Evolutionary conservation across 306 rosid genomes (phyloP).

Genomic region (Inga oerstediana): DNA sequence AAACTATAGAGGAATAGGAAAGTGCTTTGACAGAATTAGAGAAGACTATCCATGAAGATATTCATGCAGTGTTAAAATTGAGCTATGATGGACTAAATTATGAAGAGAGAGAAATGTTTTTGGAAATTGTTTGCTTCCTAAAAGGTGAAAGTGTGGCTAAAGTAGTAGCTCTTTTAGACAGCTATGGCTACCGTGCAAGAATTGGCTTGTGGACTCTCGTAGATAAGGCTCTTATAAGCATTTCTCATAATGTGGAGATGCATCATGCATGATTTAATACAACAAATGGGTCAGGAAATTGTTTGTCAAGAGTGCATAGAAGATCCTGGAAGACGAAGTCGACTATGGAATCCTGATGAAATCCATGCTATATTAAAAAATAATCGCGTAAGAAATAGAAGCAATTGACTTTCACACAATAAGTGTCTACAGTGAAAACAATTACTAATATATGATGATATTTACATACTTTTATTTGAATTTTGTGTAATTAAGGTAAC

Average conservation of each 20-base stretch:
- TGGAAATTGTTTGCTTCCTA: neutral
- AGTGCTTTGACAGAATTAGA: neutral
- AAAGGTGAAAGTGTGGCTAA: neutral
- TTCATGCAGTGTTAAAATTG: conserved; percentile 1
- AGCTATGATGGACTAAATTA: conserved; percentile 7
- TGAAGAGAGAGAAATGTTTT: neutral
- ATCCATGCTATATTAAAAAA: neutral
- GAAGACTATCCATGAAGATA: neutral
- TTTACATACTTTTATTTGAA: too few relatives aligned
- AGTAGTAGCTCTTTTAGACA: neutral
- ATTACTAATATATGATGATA: too few relatives aligned
- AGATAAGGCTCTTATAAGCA: conserved; percentile 26
- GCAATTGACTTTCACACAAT: too few relatives aligned
- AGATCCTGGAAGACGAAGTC: neutral
- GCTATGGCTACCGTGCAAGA: conserved; percentile 17
- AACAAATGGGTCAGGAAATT: neutral
- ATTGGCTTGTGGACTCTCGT: neutral
- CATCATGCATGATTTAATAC: neutral
- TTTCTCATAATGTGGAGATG: too few relatives aligned
- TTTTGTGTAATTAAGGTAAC: too few relatives aligned
- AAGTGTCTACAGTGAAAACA: too few relatives aligned
- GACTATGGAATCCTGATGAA: neutral
- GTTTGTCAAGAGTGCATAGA: neutral
- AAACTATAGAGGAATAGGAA: neutral
- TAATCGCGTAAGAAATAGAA: neutral